phyloP scores from a whole-genome alignment of 257 asterid genomes.

The Salvia hispanica region DNA sequence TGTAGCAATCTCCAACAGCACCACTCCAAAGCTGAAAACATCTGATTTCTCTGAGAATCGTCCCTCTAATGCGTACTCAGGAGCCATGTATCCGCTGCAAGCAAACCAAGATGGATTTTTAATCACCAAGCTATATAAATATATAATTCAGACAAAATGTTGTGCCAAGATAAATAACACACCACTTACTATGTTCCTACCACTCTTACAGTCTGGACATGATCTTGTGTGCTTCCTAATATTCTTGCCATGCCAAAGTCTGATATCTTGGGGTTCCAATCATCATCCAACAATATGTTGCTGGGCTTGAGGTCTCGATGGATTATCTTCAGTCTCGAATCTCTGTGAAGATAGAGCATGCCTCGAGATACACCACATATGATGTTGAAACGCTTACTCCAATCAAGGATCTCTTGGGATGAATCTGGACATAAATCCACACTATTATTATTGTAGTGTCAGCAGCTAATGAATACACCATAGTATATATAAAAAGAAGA shows the following conservation, averaged over 20 bases:
- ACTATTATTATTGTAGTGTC: no score
- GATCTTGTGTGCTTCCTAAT: neutral
- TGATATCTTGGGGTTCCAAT: neutral
- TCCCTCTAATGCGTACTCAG: neutral
- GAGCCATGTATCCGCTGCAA: constrained; percentile 10
- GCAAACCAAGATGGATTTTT: neutral
- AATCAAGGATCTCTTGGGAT: neutral
- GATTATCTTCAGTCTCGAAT: constrained; percentile 10
- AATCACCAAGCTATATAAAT: neutral
- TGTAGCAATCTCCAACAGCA: neutral
- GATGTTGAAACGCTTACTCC: constrained; percentile 2
- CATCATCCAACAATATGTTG: constrained; percentile 7
- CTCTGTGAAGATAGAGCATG: constrained; percentile 8
- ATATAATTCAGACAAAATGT: neutral
- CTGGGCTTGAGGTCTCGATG: constrained; percentile 7
- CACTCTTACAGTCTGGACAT: constrained; percentile 3
- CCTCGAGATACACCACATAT: constrained; percentile 3
- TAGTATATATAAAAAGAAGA: neutral
- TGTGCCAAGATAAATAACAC: neutral
- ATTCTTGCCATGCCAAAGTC: constrained; percentile 1
- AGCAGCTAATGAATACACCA: no score
- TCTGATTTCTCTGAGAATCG: neutral
- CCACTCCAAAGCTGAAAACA: neutral
- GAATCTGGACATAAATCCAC: neutral
- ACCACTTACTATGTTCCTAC: constrained; percentile 11